Base-by-base conservation (phyloP, 179 eudicot species). In the Spinacia oleracea region DNA sequence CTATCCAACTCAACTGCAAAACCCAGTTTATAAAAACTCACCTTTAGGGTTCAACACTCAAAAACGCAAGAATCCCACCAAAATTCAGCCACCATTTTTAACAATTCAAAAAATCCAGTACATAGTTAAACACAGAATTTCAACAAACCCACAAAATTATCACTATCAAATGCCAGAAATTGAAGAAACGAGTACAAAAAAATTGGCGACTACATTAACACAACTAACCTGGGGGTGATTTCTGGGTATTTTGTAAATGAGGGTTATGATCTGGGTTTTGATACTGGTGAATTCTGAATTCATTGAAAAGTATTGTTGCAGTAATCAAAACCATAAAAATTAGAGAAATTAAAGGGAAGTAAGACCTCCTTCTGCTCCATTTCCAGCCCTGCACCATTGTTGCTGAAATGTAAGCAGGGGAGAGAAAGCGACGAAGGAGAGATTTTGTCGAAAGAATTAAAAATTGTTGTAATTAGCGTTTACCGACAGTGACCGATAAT, bases 1-100 rank as follows among this genome's bases (percentile, higher is more conserved):
- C 94, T 89, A 87, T 95, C 98, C 84, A 95, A 75, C 76, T 77
- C 81, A 63, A 83, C 97, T 95, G 81, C 75, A 72, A 72, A 76
- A 72, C 51, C 65, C 31, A 43, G 2, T 9, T 50, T 27, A 72
- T 43, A 27, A 74, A 74, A 74, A 32, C 65, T 45, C 76, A 29
- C 62, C 59, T 42, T 69, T 23, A 6, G 65, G 27, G 15, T 18
- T 40, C 42, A 23, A 64, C 15, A 35, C 69, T 27, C 69, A 38
- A 73, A 73, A 68, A 8, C 45, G 2, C 25, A 67, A 67, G 12
- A 48, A 48, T 12, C 53, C 53, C 53, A 48, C 53, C 51, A 67
- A 31, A 11, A 74, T 27, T 40, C 5, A 78, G 15, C 43, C 45
- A 9, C 21, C 32, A 63, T 63, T 29, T 35, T 43, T 59, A 21